Percentiles rank a stretch among this genome's conserved stretches.
phyloP scores from a whole-genome alignment of 2,329 filamentous ascomycete genomes.

The Furcasterigmium furcatum region DNA sequence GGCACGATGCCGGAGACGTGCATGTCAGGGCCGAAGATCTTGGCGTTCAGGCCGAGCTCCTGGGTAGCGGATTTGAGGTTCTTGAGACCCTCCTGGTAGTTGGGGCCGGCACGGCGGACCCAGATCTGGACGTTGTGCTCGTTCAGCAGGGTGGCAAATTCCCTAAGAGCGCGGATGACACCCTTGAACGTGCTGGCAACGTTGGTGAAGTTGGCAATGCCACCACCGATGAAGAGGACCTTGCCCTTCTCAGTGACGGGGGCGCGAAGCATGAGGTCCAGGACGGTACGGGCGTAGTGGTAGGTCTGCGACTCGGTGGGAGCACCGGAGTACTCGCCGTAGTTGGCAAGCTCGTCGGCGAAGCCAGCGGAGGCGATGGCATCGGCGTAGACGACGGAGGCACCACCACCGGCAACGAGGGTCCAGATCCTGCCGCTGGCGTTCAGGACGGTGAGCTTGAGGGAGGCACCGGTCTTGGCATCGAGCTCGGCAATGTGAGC shows the following conservation, averaged over 20 bases:
- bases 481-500: constrained; percentile 98
- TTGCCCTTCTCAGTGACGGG: constrained; percentile 86
- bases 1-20: constrained; percentile 97
- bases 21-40: constrained; percentile 75
- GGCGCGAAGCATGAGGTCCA: constrained; percentile 95
- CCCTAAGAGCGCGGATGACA: constrained; percentile 92
- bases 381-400: constrained; percentile 97
- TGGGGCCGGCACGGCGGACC: constrained; percentile 86
- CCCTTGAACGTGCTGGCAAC: constrained; percentile 99
- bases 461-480: constrained; percentile 97
- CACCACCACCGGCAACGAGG: constrained; percentile 97
- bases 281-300: constrained; percentile 96
- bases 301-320: constrained; percentile 98
- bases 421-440: constrained; percentile 92
- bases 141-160: constrained; percentile 78
- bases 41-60: constrained; percentile 77
- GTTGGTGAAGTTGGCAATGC: constrained; percentile 99
- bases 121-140: constrained; percentile 99
- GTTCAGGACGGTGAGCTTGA: constrained; percentile 98
- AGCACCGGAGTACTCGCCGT: constrained; percentile 98
- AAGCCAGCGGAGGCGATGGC: constrained; percentile 96
- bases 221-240: constrained; percentile 98
- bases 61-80: constrained; percentile 98
- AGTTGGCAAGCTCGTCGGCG: constrained; percentile 96
- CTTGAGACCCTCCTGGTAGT: constrained; percentile 99